Base-by-base conservation (phyloP, 2,329 filamentous ascomycete genomes). In the Colletotrichum zoysiae region DNA sequence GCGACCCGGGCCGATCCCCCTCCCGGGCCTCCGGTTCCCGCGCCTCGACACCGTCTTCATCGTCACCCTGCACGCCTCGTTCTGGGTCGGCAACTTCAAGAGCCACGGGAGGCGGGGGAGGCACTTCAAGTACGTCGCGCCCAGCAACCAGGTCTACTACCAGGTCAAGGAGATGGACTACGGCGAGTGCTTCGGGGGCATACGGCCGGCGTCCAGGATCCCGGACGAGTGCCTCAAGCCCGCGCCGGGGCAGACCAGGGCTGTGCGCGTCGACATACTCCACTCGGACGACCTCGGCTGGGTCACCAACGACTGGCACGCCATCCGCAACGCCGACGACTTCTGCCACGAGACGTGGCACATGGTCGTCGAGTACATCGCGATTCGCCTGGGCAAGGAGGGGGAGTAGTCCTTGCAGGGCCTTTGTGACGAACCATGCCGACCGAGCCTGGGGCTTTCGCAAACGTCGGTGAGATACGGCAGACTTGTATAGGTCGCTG, bases 11-110 rank as follows among this genome's bases (percentile, higher is more conserved):
- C 46, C 60, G 30, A n/a, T 40, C 18, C 59, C 60, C 8, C 46
- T 62, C n/a, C 60, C 60, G 14, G 14, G 14, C 8, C 46, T 62
- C 12, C 60, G 48, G 6, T 51, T 62, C 46, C 60, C 60, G n/a
- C 38, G 23, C n/a, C 60, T 62, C n/a, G 23, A 62, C 16, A 11
- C 44, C n/a, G 30, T 62, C 33, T 23, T 40, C 35, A 26, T 62
- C 9, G 60, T 62, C 16, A 51, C 60, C 4, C 60, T 62, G 46
- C 33, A 23, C 20, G 55, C 55, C 12, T 23, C 55, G 5, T 35
- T 57, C 20, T 57, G 55, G 55, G 55, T 57, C 12, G 55, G 35
- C n/a, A 62, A 26, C n/a, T 20, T 62, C 60, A 59, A n/a, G n/a
- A 40, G 46, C n/a, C 20, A 57, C 38, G 60, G 46, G 5, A n/a